These are phyloP conservation scores for Biscogniauxia mediterranea DNA, from an alignment of 2,329 filamentous ascomycete genomes.

Conservation along the genomic window DNA sequence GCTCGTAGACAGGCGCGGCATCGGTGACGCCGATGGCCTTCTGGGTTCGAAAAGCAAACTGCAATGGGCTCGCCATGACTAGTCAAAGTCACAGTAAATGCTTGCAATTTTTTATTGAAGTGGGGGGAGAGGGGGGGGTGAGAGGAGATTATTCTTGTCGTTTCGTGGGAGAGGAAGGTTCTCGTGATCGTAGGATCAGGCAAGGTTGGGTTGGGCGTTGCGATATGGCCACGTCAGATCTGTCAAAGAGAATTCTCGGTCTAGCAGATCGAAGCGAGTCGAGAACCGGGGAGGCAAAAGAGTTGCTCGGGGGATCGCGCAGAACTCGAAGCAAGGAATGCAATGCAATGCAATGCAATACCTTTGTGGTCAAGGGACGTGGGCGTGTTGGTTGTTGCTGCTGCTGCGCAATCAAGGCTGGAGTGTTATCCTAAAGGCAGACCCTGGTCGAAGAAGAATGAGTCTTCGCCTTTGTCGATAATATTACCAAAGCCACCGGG, in stretches of 20 bases:
- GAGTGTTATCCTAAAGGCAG: neutral
- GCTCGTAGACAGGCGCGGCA: slow-evolving; percentile 83
- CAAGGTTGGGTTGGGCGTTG: slow-evolving; percentile 1
- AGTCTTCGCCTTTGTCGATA: no score
- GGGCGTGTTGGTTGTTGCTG: neutral
- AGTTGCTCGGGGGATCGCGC: slow-evolving; percentile 1
- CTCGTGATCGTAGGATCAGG: slow-evolving; percentile 11
- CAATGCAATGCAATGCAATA: no score
- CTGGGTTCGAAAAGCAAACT: slow-evolving; percentile 96
- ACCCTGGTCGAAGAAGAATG: neutral
- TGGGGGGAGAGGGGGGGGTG: no score
- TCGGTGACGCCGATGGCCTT: slow-evolving; percentile 95
- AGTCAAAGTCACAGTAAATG: slow-evolving; percentile 75
- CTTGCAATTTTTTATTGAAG: slow-evolving; percentile 22
- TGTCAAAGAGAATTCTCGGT: neutral
- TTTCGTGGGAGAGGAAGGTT: slow-evolving; percentile 12
- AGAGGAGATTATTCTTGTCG: slow-evolving; percentile 26
- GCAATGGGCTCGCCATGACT: slow-evolving; percentile 91
- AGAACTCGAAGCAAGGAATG: neutral
- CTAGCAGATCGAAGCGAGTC: neutral
- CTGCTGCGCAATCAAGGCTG: neutral
- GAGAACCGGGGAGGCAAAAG: slow-evolving; percentile 3
- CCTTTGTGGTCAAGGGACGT: neutral
- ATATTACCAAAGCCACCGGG: no score
- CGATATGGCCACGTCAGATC: slow-evolving; percentile 8